Base-by-base conservation (phyloP, 257 asterid species). In the Agastache rugosa region DNA sequence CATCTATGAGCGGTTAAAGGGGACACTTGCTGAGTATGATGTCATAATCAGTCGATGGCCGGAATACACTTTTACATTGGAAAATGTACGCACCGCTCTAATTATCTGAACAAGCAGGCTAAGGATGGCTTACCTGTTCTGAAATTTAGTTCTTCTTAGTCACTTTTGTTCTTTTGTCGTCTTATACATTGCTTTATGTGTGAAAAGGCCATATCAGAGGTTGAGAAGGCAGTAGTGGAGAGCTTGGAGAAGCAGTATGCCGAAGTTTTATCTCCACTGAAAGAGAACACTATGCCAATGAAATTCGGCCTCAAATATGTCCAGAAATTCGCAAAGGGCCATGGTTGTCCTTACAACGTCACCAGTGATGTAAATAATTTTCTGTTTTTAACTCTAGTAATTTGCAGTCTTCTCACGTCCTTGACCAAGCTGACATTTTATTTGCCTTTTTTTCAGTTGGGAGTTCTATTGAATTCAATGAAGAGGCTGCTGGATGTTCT, bases 11-110 rank as follows among this genome's bases (percentile, higher is more conserved):
- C 91, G 79, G 67, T 67, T 94, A 77, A 90, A 86, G 83, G 97
- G 93, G 82, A 88, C 90, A 2, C 87, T 94, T 62, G 76, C 79
- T 7, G 97, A 92, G 59, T 94, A 88, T 63, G 93, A 94, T 66
- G 90, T 87, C 78, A 84, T 94, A 51, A 90, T 94, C 69, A 83
- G 90, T 61, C 92, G 97, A 41, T 94, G 99, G 99, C 99, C 97
- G 1, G 99, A 94, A 73, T 94, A 94, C 68, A 82, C 96, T 62
- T 83, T 87, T 68, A 81, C 85, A 0, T 77, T 94, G 81, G 99
- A 94, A 83, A 83, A 80, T 85, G 97, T 93, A 31, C 7, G 37
- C 37, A 31, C 37, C 7, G 0, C 37, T 31, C 37, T 31, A 5
- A 31, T 31, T 31, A 31, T 5, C 37, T 31, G 7, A 31, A 31